These are phyloP conservation scores for Leptographium lundbergii DNA, from an alignment of 2,329 filamentous ascomycete species.

Conservation along the genomic window DNA sequence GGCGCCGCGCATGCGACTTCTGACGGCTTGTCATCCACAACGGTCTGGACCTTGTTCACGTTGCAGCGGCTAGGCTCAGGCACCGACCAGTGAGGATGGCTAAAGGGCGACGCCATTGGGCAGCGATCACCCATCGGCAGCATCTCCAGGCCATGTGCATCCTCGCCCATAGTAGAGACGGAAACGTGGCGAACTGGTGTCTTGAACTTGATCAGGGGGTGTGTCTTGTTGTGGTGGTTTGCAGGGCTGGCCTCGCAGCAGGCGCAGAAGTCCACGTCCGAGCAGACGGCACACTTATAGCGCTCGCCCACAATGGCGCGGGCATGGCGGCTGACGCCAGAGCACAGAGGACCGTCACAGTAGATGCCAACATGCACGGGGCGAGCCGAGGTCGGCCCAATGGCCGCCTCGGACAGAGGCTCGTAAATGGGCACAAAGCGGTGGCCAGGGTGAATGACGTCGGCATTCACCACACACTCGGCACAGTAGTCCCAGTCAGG, in stretches of 20 bases:
- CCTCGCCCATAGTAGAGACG: slow-evolving; percentile 73
- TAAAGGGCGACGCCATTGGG: slow-evolving; percentile 4
- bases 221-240: slow-evolving; percentile 85
- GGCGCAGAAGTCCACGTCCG: slow-evolving; percentile 90
- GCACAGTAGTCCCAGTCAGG: slow-evolving; percentile 96
- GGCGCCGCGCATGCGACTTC: background rate
- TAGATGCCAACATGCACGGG: slow-evolving; percentile 71
- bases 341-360: slow-evolving; percentile 89
- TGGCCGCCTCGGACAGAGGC: slow-evolving; percentile 19
- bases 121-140: slow-evolving; percentile 59
- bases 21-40: slow-evolving; percentile 57
- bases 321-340: slow-evolving; percentile 31
- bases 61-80: background rate
- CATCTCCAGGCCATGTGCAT: slow-evolving; percentile 51
- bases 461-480: slow-evolving; percentile 55
- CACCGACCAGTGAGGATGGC: background rate
- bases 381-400: slow-evolving; percentile 14
- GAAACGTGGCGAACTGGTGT: slow-evolving; percentile 79
- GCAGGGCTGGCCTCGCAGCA: slow-evolving; percentile 80
- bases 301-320: slow-evolving; percentile 67
- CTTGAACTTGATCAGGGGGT: slow-evolving; percentile 94
- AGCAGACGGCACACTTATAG: slow-evolving; percentile 95
- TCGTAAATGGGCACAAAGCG: slow-evolving; percentile 84
- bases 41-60: slow-evolving; percentile 39
- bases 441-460: slow-evolving; percentile 64